Evolutionary conservation across 1,284 basidiomycete genomes (phyloP).

Genomic region (Leccinum cinnamomeum): DNA sequence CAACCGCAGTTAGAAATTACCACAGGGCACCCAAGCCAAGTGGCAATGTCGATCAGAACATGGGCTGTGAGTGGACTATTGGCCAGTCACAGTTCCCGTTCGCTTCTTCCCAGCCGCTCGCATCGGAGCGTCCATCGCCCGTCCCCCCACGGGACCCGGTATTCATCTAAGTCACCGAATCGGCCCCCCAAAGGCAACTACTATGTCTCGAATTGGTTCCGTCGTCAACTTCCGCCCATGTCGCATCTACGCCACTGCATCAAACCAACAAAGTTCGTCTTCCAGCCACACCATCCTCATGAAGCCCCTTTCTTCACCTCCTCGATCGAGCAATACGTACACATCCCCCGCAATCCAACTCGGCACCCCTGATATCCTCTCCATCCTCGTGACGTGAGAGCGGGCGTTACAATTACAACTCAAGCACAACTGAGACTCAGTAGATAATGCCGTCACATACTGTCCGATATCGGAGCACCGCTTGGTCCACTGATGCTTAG

Average conservation of each 20-base stretch:
- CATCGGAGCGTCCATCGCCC: slow-evolving; percentile 11
- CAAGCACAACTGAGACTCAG: slow-evolving; percentile 1
- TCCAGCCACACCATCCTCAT: slow-evolving; percentile 1
- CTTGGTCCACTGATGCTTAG: slow-evolving; percentile 40
- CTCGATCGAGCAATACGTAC: slow-evolving; percentile 1
- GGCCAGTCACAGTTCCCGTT: neutral
- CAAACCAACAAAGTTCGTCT: slow-evolving; percentile 31
- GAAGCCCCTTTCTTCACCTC: slow-evolving; percentile 4
- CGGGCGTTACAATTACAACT: slow-evolving; percentile 22
- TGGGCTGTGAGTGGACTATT: neutral
- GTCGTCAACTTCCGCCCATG: slow-evolving; percentile 33
- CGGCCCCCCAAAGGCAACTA: slow-evolving; percentile 15
- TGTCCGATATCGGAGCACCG: slow-evolving; percentile 24
- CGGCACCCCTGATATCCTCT: slow-evolving; percentile 6
- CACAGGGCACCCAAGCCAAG: neutral
- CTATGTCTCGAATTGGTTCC: slow-evolving; percentile 26
- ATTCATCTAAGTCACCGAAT: slow-evolving; percentile 7
- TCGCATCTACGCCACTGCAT: slow-evolving; percentile 34
- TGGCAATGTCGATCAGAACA: slow-evolving; percentile 2
- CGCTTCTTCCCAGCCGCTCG: slow-evolving; percentile 12
- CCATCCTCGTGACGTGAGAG: slow-evolving; percentile 24
- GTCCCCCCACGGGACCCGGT: slow-evolving; percentile 12
- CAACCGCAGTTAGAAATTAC: neutral
- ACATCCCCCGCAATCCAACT: neutral
- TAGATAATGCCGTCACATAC: slow-evolving; percentile 27